Evolutionary conservation across 2,329 filamentous ascomycete species (phyloP).

Genomic region (Ophiostoma sp.): DNA sequence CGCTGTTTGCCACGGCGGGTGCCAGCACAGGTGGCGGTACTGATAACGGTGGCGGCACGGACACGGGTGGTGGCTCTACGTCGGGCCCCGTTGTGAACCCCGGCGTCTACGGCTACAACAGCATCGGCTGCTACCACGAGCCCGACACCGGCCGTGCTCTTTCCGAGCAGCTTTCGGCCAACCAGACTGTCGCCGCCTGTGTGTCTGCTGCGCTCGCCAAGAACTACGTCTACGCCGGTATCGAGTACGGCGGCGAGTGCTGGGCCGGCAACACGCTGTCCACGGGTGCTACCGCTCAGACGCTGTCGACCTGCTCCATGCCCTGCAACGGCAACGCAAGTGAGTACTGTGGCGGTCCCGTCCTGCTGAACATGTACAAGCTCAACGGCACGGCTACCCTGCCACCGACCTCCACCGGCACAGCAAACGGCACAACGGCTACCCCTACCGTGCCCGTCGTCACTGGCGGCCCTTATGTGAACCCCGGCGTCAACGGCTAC

Average conservation of each 20-base stretch:
- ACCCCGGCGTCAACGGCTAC: slow-evolving; percentile 33
- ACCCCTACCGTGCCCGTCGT: slow-evolving; percentile 24
- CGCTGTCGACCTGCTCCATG: slow-evolving; percentile 31
- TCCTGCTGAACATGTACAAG: slow-evolving; percentile 26
- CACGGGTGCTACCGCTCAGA: slow-evolving; percentile 22
- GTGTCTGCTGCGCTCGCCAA: slow-evolving; percentile 27
- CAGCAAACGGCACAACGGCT: neutral
- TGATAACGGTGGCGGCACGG: slow-evolving; percentile 29
- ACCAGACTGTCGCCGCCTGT: slow-evolving; percentile 29
- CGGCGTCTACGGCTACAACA: slow-evolving; percentile 31
- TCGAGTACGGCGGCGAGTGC: slow-evolving; percentile 33
- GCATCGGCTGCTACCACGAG: slow-evolving; percentile 36
- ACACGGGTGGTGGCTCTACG: slow-evolving; percentile 16
- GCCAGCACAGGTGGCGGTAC: slow-evolving; percentile 22
- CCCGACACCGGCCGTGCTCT: slow-evolving; percentile 27
- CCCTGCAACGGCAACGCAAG: slow-evolving; percentile 27
- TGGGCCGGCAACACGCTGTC: slow-evolving; percentile 22
- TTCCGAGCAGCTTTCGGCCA: slow-evolving; percentile 22
- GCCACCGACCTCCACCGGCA: neutral
- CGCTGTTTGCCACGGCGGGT: slow-evolving; percentile 40
- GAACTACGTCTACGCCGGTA: slow-evolving; percentile 29
- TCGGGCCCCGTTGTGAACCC: slow-evolving; percentile 34
- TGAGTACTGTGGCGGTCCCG: slow-evolving; percentile 27
- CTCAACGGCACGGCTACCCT: slow-evolving; percentile 22
- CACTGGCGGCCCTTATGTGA: slow-evolving; percentile 30